phyloP scores from a whole-genome alignment of 148 eudicot species.

The Polygonum aviculare region DNA sequence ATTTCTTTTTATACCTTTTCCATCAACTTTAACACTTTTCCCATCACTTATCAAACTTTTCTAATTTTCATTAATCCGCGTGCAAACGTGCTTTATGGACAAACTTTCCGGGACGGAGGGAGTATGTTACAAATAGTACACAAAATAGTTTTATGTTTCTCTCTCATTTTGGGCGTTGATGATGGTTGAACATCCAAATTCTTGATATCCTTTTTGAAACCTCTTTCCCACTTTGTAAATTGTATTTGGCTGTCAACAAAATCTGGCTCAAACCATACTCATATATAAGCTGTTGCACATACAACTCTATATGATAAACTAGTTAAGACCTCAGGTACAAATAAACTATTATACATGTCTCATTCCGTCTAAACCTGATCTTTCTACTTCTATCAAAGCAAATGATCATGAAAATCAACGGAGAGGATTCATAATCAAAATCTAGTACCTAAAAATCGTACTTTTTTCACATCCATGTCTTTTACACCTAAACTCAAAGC shows the following conservation, averaged over 20 bases:
- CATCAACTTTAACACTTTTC: no score
- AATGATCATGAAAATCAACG: not conserved
- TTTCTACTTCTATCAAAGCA: conserved; percentile 3
- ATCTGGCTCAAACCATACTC: not conserved
- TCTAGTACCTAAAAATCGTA: not conserved
- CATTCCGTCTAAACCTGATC: not conserved
- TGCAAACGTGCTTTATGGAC: no score
- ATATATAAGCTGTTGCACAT: not conserved
- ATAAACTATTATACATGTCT: not conserved
- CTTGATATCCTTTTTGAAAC: not conserved
- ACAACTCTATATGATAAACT: not conserved
- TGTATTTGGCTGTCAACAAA: not conserved
- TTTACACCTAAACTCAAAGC: not conserved
- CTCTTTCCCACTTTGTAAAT: not conserved
- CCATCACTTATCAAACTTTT: no score
- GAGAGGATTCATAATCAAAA: not conserved
- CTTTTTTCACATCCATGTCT: not conserved
- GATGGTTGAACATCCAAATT: not conserved
- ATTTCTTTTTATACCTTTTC: no score
- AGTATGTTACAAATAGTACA: no score
- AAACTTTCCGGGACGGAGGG: no score
- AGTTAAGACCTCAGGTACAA: not conserved
- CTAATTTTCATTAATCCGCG: no score
- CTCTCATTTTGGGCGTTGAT: not conserved
- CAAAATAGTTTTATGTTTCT: not conserved